Base-by-base conservation (phyloP, 75 land plant species). In the Ceratopteris richardii region DNA sequence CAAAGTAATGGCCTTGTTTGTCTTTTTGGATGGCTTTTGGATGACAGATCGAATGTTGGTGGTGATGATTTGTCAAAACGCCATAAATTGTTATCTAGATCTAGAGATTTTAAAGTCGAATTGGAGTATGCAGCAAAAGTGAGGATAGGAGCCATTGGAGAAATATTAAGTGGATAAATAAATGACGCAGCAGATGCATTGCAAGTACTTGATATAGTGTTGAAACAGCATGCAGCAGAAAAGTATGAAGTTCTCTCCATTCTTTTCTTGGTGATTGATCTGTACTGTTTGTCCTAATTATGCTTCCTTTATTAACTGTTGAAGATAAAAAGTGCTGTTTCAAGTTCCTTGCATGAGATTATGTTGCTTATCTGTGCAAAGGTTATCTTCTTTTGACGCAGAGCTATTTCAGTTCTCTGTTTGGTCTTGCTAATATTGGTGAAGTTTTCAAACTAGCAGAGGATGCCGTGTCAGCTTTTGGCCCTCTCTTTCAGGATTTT, bases 401-500 rank as follows among this genome's bases (percentile, higher is more conserved):
- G 46, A 82, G 78, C 1, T 84, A 77, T 56, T 92, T 87, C 37
- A 80, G 80, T 28, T 66, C 80, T 40, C 51, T 73, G 4, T 72
- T 82, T 14, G 69, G 50, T 0, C 66, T 76, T 37, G 58, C 57
- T 23, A 75, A 80, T 20, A n/a, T 92, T 26, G 97, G 97, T 9
- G 97, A 85, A 25, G 97, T 30, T 93, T 87, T 19, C 43, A 68
- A 0, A 77, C 83, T 1, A 87, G 97, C 46, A 55, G 84, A 25
- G 93, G 97, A 0, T 92, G 74, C 57, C 92, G 87, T 59, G 75
- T 82, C 1, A 80, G 86, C 33, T 82, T 92, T 43, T 56, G 89
- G 18, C 62, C 88, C 4, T 53, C 78, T 14, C 77, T 77, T 24
- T 62, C 61, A 10, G 92, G 97, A 1, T 61, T 92, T 11, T 77